Conservation (phyloP, 78 protist species). For the Planoprotostelium fungivorum region DNA sequence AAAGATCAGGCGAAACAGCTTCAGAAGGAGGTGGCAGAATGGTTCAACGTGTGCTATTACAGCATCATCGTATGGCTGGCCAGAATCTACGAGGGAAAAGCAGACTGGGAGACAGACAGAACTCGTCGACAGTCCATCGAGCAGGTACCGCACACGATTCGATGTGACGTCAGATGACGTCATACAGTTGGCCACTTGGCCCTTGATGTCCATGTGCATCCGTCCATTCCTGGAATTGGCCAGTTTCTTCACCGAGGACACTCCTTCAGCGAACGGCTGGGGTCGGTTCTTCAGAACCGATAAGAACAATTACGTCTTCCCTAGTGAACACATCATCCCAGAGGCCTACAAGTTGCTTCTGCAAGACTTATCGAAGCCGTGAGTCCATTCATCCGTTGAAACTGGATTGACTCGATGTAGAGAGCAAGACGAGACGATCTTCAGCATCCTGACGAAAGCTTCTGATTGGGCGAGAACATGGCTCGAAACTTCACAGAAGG, state of each 20-base stretch:
- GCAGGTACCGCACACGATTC: background rate
- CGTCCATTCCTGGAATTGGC: background rate
- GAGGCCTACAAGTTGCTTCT: background rate
- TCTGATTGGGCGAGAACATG: too few relatives aligned
- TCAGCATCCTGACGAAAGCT: too few relatives aligned
- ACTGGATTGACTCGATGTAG: too few relatives aligned
- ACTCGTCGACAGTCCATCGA: background rate
- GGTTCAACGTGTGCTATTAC: background rate
- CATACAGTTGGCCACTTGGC: background rate
- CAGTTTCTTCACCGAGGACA: too few relatives aligned
- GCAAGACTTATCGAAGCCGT: background rate
- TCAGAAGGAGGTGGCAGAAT: too few relatives aligned
- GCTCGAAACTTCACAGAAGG: too few relatives aligned
- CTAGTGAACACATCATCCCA: background rate
- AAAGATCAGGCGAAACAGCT: too few relatives aligned
- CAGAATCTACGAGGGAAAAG: background rate
- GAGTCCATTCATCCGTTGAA: too few relatives aligned
- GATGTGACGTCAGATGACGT: background rate
- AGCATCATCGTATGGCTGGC: background rate
- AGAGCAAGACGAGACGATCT: too few relatives aligned
- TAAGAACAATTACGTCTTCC: background rate
- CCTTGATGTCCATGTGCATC: background rate
- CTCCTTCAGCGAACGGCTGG: too few relatives aligned
- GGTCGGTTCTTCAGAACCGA: background rate
- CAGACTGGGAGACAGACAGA: too few relatives aligned